Evolutionary conservation across 129 eudicot species (phyloP), one percentile per base, ranked within the genome.

Genomic region (Pseudognaphalium luteoalbum): DNA sequence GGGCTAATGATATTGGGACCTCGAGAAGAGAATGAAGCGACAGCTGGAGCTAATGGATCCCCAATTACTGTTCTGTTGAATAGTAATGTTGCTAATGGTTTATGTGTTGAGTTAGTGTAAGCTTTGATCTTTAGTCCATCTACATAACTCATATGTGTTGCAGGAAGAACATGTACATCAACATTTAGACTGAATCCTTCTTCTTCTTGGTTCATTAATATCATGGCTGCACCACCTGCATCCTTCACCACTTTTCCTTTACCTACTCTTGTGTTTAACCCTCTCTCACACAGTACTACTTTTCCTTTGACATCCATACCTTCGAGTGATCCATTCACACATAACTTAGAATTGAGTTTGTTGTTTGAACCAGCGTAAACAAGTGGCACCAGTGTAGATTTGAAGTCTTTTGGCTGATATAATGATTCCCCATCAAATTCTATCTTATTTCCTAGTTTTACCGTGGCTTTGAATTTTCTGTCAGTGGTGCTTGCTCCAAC

Each of bases 401-500:
- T 42, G 41, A 76, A 83, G 70, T 80, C 68, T 28, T 56, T 76
- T 0, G 82, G 84, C 56, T 84, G 84, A 35, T 75, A 84, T 15
- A 66, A 59, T 0, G 87, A 80, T 35, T 84, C 81, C 11, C 87
- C 87, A 5, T 75, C 74, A 2, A 61, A 80, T 28, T 71, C 37
- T 16, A 15, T 29, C 7, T 28, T 1, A 52, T 83, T 80, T 66
- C 84, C 84, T 0, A 83, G 84, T 57, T 19, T 60, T 8, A 39
- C 72, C 2, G 58, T 65, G 37, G 58, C 81, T 65, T 21, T 28
- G 21, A 83, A 50, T 6, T 74, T 79, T 62, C 87, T 65, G 35
- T 83, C 87, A 7, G 68, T 71, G 10, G 81, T 84, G 76, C 88
- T 84, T 1, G 88, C 88, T 25, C 81, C 88, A 29, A 81, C 88